These are phyloP conservation scores for Trichoderma cornu-damae DNA, from an alignment of 2,329 filamentous ascomycete genomes.

Conservation along the genomic window DNA sequence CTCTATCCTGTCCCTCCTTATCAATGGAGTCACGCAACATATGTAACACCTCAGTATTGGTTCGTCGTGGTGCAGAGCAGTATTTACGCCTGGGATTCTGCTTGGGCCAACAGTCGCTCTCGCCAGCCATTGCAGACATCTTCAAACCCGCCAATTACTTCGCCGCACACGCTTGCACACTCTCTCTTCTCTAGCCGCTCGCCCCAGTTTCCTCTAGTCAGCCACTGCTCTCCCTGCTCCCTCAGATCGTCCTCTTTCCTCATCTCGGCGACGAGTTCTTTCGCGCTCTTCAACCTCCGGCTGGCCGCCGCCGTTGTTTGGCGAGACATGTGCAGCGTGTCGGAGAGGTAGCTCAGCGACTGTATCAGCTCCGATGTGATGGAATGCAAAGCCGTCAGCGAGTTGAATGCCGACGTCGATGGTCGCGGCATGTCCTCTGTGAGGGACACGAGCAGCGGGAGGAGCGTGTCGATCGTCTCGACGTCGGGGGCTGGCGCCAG, in stretches of 20 bases:
- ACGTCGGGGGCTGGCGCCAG: slow-evolving; percentile 57
- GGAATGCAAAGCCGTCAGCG: slow-evolving; percentile 62
- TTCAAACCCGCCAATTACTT: slow-evolving; percentile 89
- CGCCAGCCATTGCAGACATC: slow-evolving; percentile 83
- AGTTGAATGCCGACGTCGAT: slow-evolving; percentile 57
- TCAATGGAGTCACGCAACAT: background rate
- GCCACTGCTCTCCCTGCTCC: slow-evolving; percentile 77
- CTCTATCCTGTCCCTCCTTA: background rate
- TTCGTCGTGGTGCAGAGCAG: too few relatives aligned
- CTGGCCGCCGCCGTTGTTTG: slow-evolving; percentile 81
- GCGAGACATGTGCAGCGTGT: slow-evolving; percentile 89
- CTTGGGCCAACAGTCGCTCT: slow-evolving; percentile 63
- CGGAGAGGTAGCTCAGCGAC: slow-evolving; percentile 78
- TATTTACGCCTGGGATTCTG: slow-evolving; percentile 43
- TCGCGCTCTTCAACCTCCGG: slow-evolving; percentile 71
- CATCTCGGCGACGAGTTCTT: slow-evolving; percentile 81
- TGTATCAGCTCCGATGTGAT: slow-evolving; percentile 70
- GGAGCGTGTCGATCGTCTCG: slow-evolving; percentile 62
- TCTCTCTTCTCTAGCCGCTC: slow-evolving; percentile 69
- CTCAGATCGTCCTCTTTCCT: slow-evolving; percentile 73
- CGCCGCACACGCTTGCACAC: slow-evolving; percentile 75
- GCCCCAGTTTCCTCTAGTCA: slow-evolving; percentile 79
- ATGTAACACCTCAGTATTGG: too few relatives aligned
- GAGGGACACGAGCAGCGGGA: slow-evolving; percentile 61
- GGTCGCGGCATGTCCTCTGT: slow-evolving; percentile 62